These are phyloP conservation scores for Xylaria sp. DNA, from an alignment of 2,329 filamentous ascomycete species.

Conservation along the genomic window DNA sequence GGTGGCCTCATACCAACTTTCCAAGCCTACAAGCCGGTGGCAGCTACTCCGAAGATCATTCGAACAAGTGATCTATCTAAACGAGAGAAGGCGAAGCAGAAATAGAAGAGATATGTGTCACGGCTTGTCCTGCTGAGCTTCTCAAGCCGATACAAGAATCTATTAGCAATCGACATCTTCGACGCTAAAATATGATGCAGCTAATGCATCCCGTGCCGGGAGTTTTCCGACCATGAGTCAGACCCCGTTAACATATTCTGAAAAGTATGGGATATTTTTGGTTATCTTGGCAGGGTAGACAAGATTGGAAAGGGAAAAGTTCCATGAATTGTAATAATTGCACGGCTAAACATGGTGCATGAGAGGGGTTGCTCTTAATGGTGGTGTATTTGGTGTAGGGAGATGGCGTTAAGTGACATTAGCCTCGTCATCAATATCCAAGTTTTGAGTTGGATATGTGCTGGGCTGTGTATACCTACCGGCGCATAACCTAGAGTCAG, in stretches of 20 bases:
- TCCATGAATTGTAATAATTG: not conserved
- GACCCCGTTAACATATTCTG: not conserved
- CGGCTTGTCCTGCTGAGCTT: not conserved
- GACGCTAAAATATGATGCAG: conserved; percentile 1
- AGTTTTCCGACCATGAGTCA: not conserved
- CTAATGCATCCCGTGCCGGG: not conserved
- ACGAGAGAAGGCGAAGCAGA: conserved; percentile 56
- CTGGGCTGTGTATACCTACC: not conserved
- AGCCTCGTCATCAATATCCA: not conserved
- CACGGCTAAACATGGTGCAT: not conserved
- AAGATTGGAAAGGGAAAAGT: not conserved
- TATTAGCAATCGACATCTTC: not conserved
- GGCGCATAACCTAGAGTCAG: not conserved
- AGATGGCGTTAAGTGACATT: not conserved
- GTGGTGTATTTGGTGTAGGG: not conserved
- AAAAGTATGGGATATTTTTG: not conserved
- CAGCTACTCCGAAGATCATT: conserved; percentile 57
- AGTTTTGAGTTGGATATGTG: not conserved
- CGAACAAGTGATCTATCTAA: conserved; percentile 62
- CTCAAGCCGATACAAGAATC: not conserved
- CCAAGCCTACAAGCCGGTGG: conserved; percentile 55
- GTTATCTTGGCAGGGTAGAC: not conserved
- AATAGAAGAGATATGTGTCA: conserved; percentile 40
- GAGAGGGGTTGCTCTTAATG: not conserved
- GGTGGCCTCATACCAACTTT: conserved; percentile 81